These are phyloP conservation scores for Hippophae rhamnoides DNA, from an alignment of 306 rosid species.

Conservation along the genomic window DNA sequence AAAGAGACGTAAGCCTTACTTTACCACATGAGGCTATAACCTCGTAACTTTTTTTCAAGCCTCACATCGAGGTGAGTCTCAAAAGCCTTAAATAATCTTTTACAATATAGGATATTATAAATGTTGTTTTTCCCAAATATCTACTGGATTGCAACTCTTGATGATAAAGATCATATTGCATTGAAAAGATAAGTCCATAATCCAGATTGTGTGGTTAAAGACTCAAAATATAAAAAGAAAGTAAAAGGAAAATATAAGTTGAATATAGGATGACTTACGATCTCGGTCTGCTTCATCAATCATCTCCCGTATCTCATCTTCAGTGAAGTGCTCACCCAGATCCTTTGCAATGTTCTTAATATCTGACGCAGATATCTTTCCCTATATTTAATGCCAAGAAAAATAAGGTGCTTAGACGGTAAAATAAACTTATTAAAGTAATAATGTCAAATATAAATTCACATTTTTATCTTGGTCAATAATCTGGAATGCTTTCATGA, in stretches of 20 bases:
- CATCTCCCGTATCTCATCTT: conserved; percentile 54
- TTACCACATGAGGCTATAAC: too few relatives aligned
- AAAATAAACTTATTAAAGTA: not conserved
- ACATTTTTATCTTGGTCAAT: conserved; percentile 81
- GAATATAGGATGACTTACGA: conserved; percentile 17
- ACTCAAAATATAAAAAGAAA: too few relatives aligned
- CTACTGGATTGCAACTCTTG: too few relatives aligned
- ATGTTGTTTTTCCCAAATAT: too few relatives aligned
- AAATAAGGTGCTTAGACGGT: conserved; percentile 13
- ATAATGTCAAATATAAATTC: not conserved
- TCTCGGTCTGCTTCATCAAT: conserved; percentile 52
- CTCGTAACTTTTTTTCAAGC: too few relatives aligned
- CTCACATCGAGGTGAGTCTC: too few relatives aligned
- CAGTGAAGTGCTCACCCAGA: conserved; percentile 52
- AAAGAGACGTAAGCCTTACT: too few relatives aligned
- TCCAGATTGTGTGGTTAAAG: too few relatives aligned
- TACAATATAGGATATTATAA: too few relatives aligned
- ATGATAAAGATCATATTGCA: not conserved
- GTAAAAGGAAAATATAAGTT: too few relatives aligned
- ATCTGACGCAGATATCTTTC: conserved; percentile 2
- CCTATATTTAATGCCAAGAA: conserved; percentile 36
- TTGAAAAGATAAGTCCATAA: not conserved
- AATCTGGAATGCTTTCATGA: conserved; percentile 79
- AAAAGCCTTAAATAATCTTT: too few relatives aligned
- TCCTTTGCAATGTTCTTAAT: conserved; percentile 35